A percentile compares a stretch with the other conserved stretches of the same genome.
phyloP scores from a whole-genome alignment of 768 basidiomycete species.

The Terana coerulea region DNA sequence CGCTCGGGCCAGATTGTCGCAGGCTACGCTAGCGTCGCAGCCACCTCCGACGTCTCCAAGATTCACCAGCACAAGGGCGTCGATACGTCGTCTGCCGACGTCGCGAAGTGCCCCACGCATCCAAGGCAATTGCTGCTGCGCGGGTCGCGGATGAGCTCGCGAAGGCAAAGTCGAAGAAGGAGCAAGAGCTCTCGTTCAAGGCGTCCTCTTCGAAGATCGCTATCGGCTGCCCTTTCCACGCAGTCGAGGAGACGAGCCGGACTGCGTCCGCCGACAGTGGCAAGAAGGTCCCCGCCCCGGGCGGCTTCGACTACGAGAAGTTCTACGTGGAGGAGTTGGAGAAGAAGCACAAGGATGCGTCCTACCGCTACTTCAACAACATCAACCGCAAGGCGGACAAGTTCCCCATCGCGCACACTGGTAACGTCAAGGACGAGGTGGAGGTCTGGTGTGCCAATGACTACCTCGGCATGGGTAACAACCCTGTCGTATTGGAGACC shows the following conservation, averaged over 20 bases:
- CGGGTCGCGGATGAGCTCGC: slow-evolving; percentile 41
- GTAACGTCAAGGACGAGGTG: slow-evolving; percentile 83
- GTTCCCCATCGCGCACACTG: slow-evolving; percentile 96
- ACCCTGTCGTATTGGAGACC: slow-evolving; percentile 91
- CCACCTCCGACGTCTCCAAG: slow-evolving; percentile 71
- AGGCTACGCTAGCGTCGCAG: slow-evolving; percentile 86
- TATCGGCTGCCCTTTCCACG: slow-evolving; percentile 61
- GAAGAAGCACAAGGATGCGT: slow-evolving; percentile 97
- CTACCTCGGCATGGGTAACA: slow-evolving; percentile 98
- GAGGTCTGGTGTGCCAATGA: slow-evolving; percentile 99
- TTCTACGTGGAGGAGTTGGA: slow-evolving; percentile 90
- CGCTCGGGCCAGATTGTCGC: slow-evolving; percentile 79
- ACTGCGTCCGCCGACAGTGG: slow-evolving; percentile 28
- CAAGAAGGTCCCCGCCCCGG: slow-evolving; percentile 27
- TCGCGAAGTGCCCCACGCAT: slow-evolving; percentile 90
- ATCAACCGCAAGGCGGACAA: slow-evolving; percentile 94
- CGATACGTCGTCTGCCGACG: slow-evolving; percentile 50
- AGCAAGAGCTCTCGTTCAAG: slow-evolving; percentile 26
- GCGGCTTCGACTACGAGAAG: slow-evolving; percentile 74
- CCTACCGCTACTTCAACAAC: slow-evolving; percentile 99
- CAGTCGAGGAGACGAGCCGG: slow-evolving; percentile 14
- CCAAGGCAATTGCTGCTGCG: slow-evolving; percentile 73
- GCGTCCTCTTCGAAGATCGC: slow-evolving; percentile 33
- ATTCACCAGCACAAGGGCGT: slow-evolving; percentile 84
- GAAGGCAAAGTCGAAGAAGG: slow-evolving; percentile 36